Conservation (phyloP, 768 basidiomycete genomes). For the Russula dissimulans region DNA sequence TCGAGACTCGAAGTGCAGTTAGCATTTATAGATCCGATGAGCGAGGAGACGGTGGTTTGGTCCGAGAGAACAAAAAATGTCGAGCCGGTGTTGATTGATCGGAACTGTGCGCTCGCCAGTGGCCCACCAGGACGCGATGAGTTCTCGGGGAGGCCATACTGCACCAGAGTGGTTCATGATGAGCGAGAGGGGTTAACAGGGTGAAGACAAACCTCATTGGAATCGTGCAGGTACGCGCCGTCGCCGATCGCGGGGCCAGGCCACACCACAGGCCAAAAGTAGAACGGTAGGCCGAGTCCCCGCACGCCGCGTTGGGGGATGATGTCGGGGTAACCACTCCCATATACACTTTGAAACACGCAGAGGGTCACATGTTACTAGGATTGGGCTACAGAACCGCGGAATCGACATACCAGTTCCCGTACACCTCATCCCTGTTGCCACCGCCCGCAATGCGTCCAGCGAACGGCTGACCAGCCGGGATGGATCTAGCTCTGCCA, state of each 20-base stretch:
- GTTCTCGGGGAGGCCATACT: constrained; percentile 31
- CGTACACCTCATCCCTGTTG: constrained; percentile 19
- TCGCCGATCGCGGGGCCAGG: neutral
- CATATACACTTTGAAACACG: constrained; percentile 19
- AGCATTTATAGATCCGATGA: constrained; percentile 23
- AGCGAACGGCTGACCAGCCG: constrained; percentile 20
- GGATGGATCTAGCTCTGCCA: constrained; percentile 14
- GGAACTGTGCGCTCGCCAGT: constrained; percentile 23
- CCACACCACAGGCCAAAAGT: constrained; percentile 25
- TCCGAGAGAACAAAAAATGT: constrained; percentile 31
- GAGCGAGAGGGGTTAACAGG: too few relatives aligned
- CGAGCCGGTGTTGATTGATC: constrained; percentile 23
- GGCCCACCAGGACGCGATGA: constrained; percentile 30
- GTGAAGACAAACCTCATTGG: too few relatives aligned
- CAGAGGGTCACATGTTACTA: neutral
- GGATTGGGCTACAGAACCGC: too few relatives aligned
- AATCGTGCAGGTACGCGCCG: too few relatives aligned
- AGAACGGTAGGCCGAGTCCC: constrained; percentile 22
- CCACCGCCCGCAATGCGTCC: constrained; percentile 24
- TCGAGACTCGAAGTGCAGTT: constrained; percentile 24
- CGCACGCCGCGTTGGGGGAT: constrained; percentile 4
- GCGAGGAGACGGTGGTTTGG: constrained; percentile 27
- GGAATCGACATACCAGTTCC: constrained; percentile 16
- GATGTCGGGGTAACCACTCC: constrained; percentile 25
- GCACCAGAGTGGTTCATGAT: neutral